Evolutionary conservation across 2,329 filamentous ascomycete genomes (phyloP).

Genomic region (Cladobotryum mycophilum): DNA sequence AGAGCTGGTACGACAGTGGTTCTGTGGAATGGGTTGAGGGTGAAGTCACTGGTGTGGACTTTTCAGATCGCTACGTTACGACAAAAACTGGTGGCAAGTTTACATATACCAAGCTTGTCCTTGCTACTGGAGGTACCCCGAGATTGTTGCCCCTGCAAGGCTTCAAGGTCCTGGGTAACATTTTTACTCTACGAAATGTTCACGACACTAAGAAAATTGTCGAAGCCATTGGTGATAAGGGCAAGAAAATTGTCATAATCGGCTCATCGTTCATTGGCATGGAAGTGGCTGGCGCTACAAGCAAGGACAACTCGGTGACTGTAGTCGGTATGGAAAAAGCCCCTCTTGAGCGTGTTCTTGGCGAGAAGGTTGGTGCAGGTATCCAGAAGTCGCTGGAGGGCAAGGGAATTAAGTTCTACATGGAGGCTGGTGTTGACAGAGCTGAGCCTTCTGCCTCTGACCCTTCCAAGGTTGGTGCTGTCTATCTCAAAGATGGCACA

Average conservation of each 20-base stretch:
- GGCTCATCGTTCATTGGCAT: constrained; percentile 97
- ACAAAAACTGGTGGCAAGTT: constrained; percentile 67
- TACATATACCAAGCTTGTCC: constrained; percentile 79
- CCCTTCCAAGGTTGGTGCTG: constrained; percentile 66
- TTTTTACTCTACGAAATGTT: constrained; percentile 78
- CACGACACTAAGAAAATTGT: constrained; percentile 73
- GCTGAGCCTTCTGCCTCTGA: constrained; percentile 66
- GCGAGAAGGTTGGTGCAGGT: constrained; percentile 70
- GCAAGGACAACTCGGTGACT: constrained; percentile 74
- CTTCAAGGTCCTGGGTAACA: constrained; percentile 78
- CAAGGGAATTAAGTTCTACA: constrained; percentile 82
- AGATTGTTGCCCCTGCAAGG: constrained; percentile 72
- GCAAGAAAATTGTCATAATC: constrained; percentile 87
- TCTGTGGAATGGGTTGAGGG: constrained; percentile 53
- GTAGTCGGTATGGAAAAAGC: constrained; percentile 83
- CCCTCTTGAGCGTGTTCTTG: constrained; percentile 82
- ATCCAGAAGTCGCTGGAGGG: constrained; percentile 75
- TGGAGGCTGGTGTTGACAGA: constrained; percentile 75
- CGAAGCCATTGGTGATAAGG: constrained; percentile 69
- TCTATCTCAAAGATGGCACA: constrained; percentile 81
- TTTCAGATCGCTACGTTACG: constrained; percentile 63
- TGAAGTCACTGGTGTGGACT: constrained; percentile 70
- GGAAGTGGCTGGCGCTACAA: constrained; percentile 84
- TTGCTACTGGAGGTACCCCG: constrained; percentile 80
- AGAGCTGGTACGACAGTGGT: constrained; percentile 66